Base-by-base conservation (phyloP, 108 stramenopile genomes). In the Fistulifera pelliculosa region DNA sequence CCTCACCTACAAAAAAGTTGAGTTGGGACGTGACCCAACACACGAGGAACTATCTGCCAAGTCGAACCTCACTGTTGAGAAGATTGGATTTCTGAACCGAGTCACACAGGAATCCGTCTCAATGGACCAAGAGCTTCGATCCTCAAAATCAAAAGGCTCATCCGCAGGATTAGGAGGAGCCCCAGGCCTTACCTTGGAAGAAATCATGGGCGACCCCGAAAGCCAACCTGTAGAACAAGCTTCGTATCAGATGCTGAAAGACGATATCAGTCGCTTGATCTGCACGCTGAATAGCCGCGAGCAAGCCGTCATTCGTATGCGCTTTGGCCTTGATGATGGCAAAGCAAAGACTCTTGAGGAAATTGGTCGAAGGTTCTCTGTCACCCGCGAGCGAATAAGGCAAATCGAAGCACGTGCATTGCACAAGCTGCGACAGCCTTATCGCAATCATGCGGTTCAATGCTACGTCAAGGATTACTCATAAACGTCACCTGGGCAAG, bases 371-470 rank as follows among this genome's bases (percentile, higher is more conserved):
- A 70, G 66, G 25, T 91, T 94, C 53, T 73, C 73, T 13, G 80
- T 95, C 13, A 95, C 94, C 4, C 73, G 94, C 40, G 97, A 98
- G 54, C 72, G 97, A 17, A 90, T 96, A 64, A 85, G 97, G 38
- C 95, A 95, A 68, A 95, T 98, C 52, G 97, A 98, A 75, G 80
- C 91, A 0, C 66, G 87, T 62, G 97, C 97, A 21, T 61, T 98
- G 60, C 85, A 92, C 71, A 98, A 98, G 68, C 79, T 98, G 49
- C 80, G 92, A 31, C 92, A 93, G 56, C 92, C 92, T 1, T 89
- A 87, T 73, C 71, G 87, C 53, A 93, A 90, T 64, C 87, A 89
- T 48, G 55, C 75, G n/a, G 83, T 93, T 13, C 87, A 93, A 71
- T 84, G 80, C 41, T 93, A 87, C 60, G 72, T 87, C 47, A 70